These are phyloP conservation scores for Diaporthe aspalathi DNA, from an alignment of 2,329 filamentous ascomycete species.

Conservation along the genomic window DNA sequence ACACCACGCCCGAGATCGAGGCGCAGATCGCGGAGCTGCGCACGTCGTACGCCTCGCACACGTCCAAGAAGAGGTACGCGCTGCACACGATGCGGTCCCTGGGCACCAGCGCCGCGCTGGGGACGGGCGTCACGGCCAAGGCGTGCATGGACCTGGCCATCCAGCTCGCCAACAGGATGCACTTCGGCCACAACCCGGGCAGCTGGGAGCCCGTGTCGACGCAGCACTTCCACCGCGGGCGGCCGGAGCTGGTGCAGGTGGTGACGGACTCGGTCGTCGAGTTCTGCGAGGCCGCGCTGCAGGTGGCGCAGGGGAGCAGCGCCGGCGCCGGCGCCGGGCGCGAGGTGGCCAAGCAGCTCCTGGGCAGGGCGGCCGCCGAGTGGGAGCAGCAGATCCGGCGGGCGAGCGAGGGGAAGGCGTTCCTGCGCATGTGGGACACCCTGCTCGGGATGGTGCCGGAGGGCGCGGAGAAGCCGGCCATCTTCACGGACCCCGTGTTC, in stretches of 20 bases:
- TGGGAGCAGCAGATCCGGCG: conserved; percentile 29
- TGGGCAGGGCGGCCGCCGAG: conserved; percentile 23
- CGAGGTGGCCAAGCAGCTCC: not conserved
- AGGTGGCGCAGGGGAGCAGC: not conserved
- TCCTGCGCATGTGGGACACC: conserved; percentile 35
- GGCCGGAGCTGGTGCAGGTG: conserved; percentile 42
- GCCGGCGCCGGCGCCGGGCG: no score
- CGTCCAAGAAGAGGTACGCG: conserved; percentile 32
- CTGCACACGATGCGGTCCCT: conserved; percentile 35
- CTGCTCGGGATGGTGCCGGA: conserved; percentile 32
- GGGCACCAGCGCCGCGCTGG: conserved; percentile 33
- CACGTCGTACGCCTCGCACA: conserved; percentile 9
- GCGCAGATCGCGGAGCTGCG: conserved; percentile 38
- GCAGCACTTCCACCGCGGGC: conserved; percentile 42
- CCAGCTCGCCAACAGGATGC: conserved; percentile 41
- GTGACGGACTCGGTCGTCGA: conserved; percentile 34
- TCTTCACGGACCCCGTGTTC: conserved; percentile 33
- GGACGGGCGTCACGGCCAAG: conserved; percentile 37
- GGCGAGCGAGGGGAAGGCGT: conserved; percentile 27
- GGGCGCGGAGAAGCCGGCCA: conserved; percentile 17
- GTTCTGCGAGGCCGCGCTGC: conserved; percentile 40
- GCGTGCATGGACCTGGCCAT: conserved; percentile 40
- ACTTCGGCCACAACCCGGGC: conserved; percentile 41
- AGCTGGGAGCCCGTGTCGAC: conserved; percentile 43
- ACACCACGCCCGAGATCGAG: conserved; percentile 36